A percentile compares a stretch with the other conserved stretches of the same genome.
These are phyloP conservation scores for Aquilaria malaccensis DNA, from an alignment of 345 rosid genomes.

Conservation along the genomic window DNA sequence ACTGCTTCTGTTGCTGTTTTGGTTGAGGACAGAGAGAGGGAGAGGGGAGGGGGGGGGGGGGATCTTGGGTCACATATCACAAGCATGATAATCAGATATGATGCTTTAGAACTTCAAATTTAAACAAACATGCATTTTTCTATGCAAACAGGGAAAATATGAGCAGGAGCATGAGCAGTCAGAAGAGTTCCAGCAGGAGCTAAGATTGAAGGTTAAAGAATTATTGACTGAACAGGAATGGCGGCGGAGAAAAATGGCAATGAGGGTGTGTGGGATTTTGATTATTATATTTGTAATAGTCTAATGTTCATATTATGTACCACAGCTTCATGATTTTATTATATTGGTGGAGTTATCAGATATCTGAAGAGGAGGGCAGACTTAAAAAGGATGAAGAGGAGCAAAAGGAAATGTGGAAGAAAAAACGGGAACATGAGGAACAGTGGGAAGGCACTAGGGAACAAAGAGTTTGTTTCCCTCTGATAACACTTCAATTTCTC, in stretches of 20 bases:
- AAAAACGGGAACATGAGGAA: conserved; percentile 96
- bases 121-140: neutral
- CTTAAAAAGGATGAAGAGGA: conserved; percentile 97
- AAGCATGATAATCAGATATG: too few relatives aligned
- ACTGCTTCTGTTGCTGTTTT: too few relatives aligned
- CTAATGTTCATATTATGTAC: conserved; percentile 6
- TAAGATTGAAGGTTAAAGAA: conserved; percentile 80
- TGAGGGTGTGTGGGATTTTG: conserved; percentile 58
- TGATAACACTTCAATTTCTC: neutral
- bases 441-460: conserved; percentile 99
- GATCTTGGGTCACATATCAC: too few relatives aligned
- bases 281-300: conserved; percentile 3
- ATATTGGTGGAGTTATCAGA: conserved; percentile 32
- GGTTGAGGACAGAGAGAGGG: too few relatives aligned
- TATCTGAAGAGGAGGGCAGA: conserved; percentile 98
- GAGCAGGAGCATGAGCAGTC: conserved; percentile 70
- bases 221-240: conserved; percentile 96
- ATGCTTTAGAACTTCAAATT: too few relatives aligned
- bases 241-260: conserved; percentile 97
- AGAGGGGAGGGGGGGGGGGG: too few relatives aligned
- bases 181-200: conserved; percentile 72
- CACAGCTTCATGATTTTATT: neutral
- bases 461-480: conserved; percentile 54
- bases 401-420: conserved; percentile 93
- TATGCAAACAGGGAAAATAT: conserved; percentile 63